Percentiles rank a stretch among this genome's conserved stretches.
These are phyloP conservation scores for Schizosaccharomyces pombe DNA, from an alignment of 805 yeast species.

Conservation along the genomic window DNA sequence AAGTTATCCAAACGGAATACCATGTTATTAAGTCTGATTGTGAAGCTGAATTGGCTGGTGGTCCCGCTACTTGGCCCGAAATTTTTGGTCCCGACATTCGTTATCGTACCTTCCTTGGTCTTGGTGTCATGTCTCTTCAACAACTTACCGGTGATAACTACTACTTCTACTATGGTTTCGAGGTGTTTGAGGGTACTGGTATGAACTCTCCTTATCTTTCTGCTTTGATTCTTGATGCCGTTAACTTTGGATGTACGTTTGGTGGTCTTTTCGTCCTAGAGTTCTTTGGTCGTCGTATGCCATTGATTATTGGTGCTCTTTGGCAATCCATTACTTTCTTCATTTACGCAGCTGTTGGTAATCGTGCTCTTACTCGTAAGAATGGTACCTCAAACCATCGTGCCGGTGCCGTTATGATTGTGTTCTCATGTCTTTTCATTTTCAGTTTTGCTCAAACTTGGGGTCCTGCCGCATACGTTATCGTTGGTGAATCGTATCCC, in stretches of 20 bases:
- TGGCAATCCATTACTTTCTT: constrained; percentile 30
- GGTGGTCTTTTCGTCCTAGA: constrained; percentile 28
- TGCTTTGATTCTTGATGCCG: constrained; percentile 29
- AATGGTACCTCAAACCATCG: constrained; percentile 16
- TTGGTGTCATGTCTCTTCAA: constrained; percentile 27
- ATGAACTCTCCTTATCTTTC: constrained; percentile 18
- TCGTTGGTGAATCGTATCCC: constrained; percentile 27
- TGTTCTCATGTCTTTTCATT: constrained; percentile 30
- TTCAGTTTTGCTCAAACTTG: constrained; percentile 30
- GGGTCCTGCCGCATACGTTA: constrained; percentile 30
- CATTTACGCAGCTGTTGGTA: constrained; percentile 26
- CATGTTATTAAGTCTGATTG: constrained; percentile 23
- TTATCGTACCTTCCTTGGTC: constrained; percentile 19
- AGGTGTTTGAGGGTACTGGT: constrained; percentile 22
- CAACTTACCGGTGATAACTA: constrained; percentile 46
- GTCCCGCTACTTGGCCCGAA: constrained; percentile 29
- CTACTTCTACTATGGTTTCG: constrained; percentile 41
- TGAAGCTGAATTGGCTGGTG: constrained; percentile 26
- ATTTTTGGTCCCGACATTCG: constrained; percentile 22
- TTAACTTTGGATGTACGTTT: constrained; percentile 30
- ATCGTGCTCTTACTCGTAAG: constrained; percentile 19
- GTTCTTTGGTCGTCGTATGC: constrained; percentile 26
- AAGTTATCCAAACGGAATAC: constrained; percentile 16
- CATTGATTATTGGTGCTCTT: constrained; percentile 24
- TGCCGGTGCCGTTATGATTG: constrained; percentile 27